A percentile compares a stretch with the other conserved stretches of the same genome.
phyloP scores from a whole-genome alignment of 495 filamentous ascomycete species.

The Neurospora sp. region DNA sequence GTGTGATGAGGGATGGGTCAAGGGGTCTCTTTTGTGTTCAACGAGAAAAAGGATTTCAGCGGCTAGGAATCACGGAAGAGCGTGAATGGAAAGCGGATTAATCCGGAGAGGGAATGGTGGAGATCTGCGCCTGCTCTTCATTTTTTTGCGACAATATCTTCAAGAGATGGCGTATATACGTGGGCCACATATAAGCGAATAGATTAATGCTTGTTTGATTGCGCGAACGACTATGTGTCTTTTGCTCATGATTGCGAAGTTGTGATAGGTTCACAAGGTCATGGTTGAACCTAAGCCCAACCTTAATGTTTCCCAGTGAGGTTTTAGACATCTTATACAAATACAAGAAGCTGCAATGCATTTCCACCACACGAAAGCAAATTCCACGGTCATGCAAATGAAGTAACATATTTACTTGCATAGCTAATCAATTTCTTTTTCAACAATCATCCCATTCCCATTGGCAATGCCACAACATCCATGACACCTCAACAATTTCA shows the following conservation, averaged over 20 bases:
- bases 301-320: background rate
- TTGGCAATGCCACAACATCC: background rate
- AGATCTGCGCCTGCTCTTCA: background rate
- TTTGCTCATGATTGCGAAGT: background rate
- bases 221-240: background rate
- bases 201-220: background rate
- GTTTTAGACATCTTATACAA: background rate
- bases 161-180: background rate
- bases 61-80: background rate
- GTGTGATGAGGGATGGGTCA: background rate
- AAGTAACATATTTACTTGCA: background rate
- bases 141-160: background rate
- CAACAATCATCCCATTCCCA: background rate
- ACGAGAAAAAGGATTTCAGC: background rate
- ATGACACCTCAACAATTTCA: constrained; percentile 13
- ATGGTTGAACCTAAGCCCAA: background rate
- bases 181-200: background rate
- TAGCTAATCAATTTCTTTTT: background rate
- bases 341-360: background rate
- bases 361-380: background rate
- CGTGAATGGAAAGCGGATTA: background rate
- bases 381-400: background rate
- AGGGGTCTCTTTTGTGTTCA: background rate
- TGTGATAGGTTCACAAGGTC: background rate
- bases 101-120: background rate